These are phyloP conservation scores for Oldenlandia corymbosa DNA, from an alignment of 257 asterid species.

Conservation along the genomic window DNA sequence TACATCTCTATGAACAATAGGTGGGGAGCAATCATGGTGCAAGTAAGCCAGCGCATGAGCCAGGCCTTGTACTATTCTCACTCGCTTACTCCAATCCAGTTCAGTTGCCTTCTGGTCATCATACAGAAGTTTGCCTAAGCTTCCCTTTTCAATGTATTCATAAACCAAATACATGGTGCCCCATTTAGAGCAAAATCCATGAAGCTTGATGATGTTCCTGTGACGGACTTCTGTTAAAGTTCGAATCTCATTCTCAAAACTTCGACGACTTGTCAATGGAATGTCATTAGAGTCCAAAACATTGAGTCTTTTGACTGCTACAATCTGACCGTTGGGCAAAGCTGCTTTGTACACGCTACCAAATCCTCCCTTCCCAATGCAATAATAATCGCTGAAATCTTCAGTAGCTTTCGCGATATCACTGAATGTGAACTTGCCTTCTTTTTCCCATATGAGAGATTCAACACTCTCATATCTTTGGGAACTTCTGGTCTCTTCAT, in stretches of 20 bases:
- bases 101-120: conserved; percentile 47
- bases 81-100: conserved; percentile 59
- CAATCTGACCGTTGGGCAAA: conserved; percentile 42
- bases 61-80: conserved; percentile 65
- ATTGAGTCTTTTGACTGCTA: conserved; percentile 76
- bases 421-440: conserved; percentile 64
- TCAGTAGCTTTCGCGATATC: conserved; percentile 76
- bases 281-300: conserved; percentile 54
- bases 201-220: conserved; percentile 82
- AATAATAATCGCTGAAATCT: conserved; percentile 48
- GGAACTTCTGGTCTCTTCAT: conserved; percentile 39
- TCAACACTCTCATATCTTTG: conserved; percentile 29
- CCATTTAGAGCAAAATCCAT: conserved; percentile 66
- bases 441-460: conserved; percentile 67
- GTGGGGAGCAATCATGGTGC: conserved; percentile 83
- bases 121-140: conserved; percentile 47
- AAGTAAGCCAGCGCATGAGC: conserved; percentile 95
- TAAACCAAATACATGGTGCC: conserved; percentile 81
- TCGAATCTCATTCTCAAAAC: conserved; percentile 82
- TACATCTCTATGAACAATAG: conserved; percentile 85
- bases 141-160: conserved; percentile 80
- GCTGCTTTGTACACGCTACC: conserved; percentile 77
- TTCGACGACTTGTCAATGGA: conserved; percentile 34
- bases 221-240: conserved; percentile 80
- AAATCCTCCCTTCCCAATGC: conserved; percentile 88